Evolutionary conservation across 23 red algal species (phyloP).

Genomic region (Agarophyton chilense): DNA sequence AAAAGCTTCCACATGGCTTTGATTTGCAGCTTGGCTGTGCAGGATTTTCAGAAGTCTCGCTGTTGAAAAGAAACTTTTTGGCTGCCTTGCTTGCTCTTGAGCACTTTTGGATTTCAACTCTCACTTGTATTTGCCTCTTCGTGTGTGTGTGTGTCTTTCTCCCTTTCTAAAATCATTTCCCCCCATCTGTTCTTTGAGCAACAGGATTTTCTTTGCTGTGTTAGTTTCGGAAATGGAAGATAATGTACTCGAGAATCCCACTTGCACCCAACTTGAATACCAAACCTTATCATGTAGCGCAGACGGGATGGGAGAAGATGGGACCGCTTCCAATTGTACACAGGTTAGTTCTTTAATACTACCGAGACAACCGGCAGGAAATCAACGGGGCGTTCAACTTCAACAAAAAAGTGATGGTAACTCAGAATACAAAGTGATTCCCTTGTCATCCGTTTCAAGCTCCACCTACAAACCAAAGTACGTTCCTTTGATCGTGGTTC

Average conservation of each 20-base stretch:
- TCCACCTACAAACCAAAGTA: slow-evolving; percentile 16
- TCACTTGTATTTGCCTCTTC: too few relatives aligned
- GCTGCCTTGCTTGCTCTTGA: too few relatives aligned
- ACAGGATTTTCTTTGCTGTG: not conserved
- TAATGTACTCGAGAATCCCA: not conserved
- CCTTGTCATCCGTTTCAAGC: not conserved
- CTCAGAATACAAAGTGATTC: not conserved
- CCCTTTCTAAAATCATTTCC: too few relatives aligned
- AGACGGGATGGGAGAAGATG: not conserved
- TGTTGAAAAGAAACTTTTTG: too few relatives aligned
- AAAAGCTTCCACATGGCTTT: too few relatives aligned
- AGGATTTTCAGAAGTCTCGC: too few relatives aligned
- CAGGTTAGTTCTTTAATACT: not conserved
- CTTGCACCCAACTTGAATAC: not conserved
- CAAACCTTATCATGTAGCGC: not conserved
- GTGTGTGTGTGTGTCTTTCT: too few relatives aligned
- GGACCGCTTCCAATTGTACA: not conserved
- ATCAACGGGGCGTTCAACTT: not conserved
- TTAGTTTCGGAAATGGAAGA: not conserved
- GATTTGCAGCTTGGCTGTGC: too few relatives aligned
- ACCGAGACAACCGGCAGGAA: not conserved
- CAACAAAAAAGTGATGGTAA: not conserved
- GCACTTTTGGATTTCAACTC: too few relatives aligned
- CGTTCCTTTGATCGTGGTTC: not conserved
- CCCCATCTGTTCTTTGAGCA: not conserved